These are phyloP conservation scores for Lasiosphaeria ovina DNA, from an alignment of 495 filamentous ascomycete species.

Conservation along the genomic window DNA sequence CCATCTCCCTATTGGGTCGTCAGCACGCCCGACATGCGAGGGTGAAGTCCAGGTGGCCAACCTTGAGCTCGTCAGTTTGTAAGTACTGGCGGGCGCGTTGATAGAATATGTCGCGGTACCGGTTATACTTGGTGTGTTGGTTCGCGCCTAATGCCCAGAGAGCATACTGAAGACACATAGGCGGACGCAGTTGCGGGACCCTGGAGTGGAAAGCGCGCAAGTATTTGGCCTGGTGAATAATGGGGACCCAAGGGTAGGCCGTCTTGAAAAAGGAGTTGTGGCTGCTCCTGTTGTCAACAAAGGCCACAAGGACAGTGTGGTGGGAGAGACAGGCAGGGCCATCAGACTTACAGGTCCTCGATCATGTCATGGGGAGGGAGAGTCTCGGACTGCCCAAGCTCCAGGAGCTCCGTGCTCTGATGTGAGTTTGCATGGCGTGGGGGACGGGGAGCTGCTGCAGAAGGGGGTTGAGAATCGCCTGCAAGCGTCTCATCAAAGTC, in stretches of 20 bases:
- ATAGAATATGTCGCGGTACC: constrained; percentile 46
- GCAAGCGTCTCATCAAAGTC: background rate
- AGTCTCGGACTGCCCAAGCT: constrained; percentile 42
- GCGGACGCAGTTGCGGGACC: constrained; percentile 45
- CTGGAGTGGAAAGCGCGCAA: constrained; percentile 37
- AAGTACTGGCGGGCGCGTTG: constrained; percentile 46
- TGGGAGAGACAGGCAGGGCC: background rate
- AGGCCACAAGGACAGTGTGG: background rate
- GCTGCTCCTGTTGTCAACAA: constrained; percentile 23
- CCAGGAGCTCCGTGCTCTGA: constrained; percentile 30
- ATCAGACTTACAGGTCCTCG: constrained; percentile 44
- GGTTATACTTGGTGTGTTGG: constrained; percentile 37
- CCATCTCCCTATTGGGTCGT: constrained; percentile 32
- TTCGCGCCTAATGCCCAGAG: constrained; percentile 45
- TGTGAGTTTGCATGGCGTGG: background rate
- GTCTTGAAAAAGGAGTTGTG: constrained; percentile 41
- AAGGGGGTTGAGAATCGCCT: background rate
- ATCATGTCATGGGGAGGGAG: constrained; percentile 46
- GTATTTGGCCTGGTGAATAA: constrained; percentile 43
- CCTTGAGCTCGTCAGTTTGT: constrained; percentile 50
- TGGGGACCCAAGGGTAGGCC: constrained; percentile 37
- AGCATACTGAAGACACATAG: constrained; percentile 50
- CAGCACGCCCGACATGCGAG: constrained; percentile 1
- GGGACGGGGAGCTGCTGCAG: background rate
- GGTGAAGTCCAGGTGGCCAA: constrained; percentile 10